These are phyloP conservation scores for Penicillium sp. DNA, from an alignment of 2,329 filamentous ascomycete genomes.

Conservation along the genomic window DNA sequence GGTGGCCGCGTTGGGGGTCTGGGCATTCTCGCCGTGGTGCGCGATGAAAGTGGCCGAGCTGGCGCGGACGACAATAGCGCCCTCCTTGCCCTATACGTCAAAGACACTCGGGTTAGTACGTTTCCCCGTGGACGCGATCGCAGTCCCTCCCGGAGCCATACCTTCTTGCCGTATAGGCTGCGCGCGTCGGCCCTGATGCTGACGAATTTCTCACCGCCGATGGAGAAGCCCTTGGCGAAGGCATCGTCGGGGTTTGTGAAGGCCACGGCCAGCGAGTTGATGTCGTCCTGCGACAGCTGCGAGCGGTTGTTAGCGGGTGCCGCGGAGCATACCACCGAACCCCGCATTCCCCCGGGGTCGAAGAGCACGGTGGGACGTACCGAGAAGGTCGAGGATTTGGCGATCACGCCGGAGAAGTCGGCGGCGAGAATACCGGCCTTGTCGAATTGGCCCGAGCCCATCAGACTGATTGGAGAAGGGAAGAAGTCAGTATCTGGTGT, in stretches of 20 bases:
- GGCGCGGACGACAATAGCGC: conserved; percentile 80
- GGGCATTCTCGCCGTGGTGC: conserved; percentile 73
- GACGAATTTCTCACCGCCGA: conserved; percentile 76
- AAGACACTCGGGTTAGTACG: no score
- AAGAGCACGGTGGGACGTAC: conserved; percentile 53
- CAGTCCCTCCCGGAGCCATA: conserved; percentile 43
- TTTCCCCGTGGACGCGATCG: no score
- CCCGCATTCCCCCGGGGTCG: conserved; percentile 5
- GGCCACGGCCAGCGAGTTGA: conserved; percentile 52
- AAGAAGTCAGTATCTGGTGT: conserved; percentile 17
- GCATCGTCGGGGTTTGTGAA: conserved; percentile 51
- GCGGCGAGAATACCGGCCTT: conserved; percentile 80
- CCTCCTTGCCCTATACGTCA: conserved; percentile 69
- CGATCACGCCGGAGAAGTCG: conserved; percentile 79
- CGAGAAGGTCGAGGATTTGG: conserved; percentile 65
- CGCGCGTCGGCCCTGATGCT: conserved; percentile 71
- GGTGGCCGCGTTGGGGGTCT: conserved; percentile 71
- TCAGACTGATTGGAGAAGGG: conserved; percentile 59
- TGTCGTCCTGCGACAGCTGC: conserved; percentile 54
- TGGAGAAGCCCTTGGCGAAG: conserved; percentile 65
- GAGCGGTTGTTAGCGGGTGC: neutral
- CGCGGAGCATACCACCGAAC: neutral
- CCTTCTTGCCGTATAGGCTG: conserved; percentile 82
- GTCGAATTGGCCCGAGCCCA: conserved; percentile 74
- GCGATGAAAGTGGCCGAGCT: conserved; percentile 82